Percentiles rank a stretch among this genome's conserved stretches.
These are phyloP conservation scores for Linnemannia schmuckeri DNA, from an alignment of 192 early-diverging fungal genomes.

Conservation along the genomic window DNA sequence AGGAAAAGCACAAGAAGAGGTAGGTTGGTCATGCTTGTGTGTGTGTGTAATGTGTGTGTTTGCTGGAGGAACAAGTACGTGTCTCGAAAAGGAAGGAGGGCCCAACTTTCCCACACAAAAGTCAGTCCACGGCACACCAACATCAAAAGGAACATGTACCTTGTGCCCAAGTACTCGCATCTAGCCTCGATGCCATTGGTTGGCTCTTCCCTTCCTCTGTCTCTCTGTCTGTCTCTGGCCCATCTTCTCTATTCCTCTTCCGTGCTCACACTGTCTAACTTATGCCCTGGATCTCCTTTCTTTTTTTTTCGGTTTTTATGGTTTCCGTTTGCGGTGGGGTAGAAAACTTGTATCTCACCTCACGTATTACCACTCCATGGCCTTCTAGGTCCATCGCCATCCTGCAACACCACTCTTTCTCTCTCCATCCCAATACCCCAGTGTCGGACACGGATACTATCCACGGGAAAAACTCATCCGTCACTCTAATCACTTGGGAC, in stretches of 20 bases:
- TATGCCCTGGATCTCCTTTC: conserved; percentile 7
- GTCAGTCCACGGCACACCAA: neutral
- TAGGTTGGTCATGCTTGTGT: neutral
- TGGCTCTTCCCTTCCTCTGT: neutral
- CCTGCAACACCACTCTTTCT: no score
- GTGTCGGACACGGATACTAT: no score
- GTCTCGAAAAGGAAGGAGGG: conserved; percentile 6
- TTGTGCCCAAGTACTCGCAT: neutral
- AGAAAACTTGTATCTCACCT: neutral
- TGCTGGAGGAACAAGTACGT: neutral
- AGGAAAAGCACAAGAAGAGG: neutral
- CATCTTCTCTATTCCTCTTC: neutral
- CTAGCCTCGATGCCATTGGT: neutral
- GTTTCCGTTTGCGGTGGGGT: neutral
- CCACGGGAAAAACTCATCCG: no score
- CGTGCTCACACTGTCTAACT: neutral
- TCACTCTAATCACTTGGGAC: no score
- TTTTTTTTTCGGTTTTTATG: conserved; percentile 5
- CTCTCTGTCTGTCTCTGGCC: neutral
- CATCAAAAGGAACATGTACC: neutral
- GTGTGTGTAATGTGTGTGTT: neutral
- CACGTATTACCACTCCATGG: neutral
- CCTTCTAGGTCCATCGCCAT: no score
- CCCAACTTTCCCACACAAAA: conserved; percentile 7
- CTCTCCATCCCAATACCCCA: no score